phyloP scores from a whole-genome alignment of 148 eudicot genomes.

The Persicaria tinctoria region DNA sequence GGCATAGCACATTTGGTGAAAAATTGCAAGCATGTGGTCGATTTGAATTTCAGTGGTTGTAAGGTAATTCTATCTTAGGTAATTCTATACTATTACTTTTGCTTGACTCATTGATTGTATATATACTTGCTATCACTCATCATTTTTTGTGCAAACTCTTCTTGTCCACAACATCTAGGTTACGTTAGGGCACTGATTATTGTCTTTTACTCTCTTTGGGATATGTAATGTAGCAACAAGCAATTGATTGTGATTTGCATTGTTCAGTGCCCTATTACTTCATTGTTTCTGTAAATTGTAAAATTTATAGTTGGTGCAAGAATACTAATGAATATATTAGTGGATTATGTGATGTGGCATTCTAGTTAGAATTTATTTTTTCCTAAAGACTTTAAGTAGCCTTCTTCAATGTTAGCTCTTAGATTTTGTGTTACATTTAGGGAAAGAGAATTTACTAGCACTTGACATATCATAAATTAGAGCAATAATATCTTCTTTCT shows the following conservation, averaged over 20 bases:
- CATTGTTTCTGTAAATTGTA: background rate
- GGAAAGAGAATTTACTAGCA: background rate
- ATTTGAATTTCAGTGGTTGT: conserved; percentile 93
- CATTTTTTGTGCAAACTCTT: background rate
- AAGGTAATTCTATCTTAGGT: conserved; percentile 39
- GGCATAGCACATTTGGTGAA: conserved; percentile 58
- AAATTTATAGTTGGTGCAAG: background rate
- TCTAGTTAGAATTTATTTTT: no score
- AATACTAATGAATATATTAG: background rate
- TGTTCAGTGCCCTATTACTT: background rate
- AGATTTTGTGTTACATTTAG: background rate
- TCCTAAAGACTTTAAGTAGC: background rate
- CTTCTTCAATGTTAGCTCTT: background rate
- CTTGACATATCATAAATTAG: background rate
- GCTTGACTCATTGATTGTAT: background rate
- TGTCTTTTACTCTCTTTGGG: background rate
- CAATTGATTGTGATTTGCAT: background rate
- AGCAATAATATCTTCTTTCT: background rate
- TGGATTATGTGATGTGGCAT: background rate
- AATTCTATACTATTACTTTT: background rate
- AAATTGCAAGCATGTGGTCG: conserved; percentile 57
- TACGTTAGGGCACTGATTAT: background rate
- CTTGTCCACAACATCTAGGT: background rate
- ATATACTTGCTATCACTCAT: background rate
- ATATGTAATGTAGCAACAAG: background rate